Percentiles rank a stretch among this genome's conserved stretches.
Conservation (phyloP, 306 rosid genomes). For the Dalbergia cultrata region DNA sequence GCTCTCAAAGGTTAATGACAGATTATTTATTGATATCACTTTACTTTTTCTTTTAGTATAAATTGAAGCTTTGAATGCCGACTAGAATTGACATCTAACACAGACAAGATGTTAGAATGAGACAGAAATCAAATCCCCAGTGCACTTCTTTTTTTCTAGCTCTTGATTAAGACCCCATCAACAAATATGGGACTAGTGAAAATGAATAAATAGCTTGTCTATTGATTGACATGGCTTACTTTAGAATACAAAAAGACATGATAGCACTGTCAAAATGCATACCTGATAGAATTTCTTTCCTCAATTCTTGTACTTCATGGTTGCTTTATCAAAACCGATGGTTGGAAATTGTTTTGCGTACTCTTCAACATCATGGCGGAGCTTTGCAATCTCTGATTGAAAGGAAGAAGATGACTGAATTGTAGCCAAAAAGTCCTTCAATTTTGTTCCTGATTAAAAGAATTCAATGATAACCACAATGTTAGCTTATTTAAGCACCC, state of each 20-base stretch:
- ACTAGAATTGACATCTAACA: not conserved
- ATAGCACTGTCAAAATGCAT: slow-evolving; percentile 16
- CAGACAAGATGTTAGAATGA: not conserved
- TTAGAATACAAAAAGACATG: not conserved
- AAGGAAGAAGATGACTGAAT: slow-evolving; percentile 65
- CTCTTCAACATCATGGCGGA: slow-evolving; percentile 84
- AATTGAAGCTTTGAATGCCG: too few species aligned
- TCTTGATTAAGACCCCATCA: not conserved
- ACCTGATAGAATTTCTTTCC: slow-evolving; percentile 51
- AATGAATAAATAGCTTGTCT: not conserved
- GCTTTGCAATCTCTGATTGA: slow-evolving; percentile 79
- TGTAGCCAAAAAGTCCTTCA: slow-evolving; percentile 86
- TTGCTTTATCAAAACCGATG: slow-evolving; percentile 86
- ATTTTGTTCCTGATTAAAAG: slow-evolving; percentile 77
- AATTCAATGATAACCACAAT: slow-evolving; percentile 28
- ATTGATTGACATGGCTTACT: too few species aligned
- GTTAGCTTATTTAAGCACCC: slow-evolving; percentile 41
- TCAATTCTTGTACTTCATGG: slow-evolving; percentile 90
- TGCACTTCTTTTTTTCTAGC: not conserved
- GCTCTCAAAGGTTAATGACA: not conserved
- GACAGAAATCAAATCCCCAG: not conserved
- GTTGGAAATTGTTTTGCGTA: slow-evolving; percentile 94
- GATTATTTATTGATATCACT: not conserved
- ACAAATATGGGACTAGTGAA: slow-evolving; percentile 14
- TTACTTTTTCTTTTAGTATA: not conserved